These are phyloP conservation scores for Dothiorella sarmentorum DNA, from an alignment of 2,329 filamentous ascomycete species.

Conservation along the genomic window DNA sequence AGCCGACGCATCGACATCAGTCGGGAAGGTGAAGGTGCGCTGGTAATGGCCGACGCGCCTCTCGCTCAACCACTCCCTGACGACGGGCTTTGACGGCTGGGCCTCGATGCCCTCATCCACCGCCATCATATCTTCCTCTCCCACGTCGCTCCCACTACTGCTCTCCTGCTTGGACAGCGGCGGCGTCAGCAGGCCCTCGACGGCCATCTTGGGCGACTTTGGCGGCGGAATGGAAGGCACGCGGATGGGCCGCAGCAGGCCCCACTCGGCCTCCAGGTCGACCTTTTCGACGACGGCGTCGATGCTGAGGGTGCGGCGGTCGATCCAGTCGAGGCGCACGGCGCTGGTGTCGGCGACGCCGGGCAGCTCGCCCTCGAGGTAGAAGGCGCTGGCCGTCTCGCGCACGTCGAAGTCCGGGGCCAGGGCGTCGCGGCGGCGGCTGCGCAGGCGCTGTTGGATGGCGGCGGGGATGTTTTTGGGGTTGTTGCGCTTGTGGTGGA, in stretches of 20 bases:
- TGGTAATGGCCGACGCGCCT: constrained; percentile 18
- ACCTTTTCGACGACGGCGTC: constrained; percentile 16
- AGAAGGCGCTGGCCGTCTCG: constrained; percentile 14
- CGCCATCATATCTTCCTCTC: constrained; percentile 20
- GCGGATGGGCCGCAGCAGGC: constrained; percentile 15
- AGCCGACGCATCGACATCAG: constrained; percentile 16
- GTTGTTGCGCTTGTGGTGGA: constrained; percentile 6
- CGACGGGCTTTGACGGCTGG: constrained; percentile 14
- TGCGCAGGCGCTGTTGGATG: constrained; percentile 16
- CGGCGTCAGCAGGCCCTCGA: too few relatives aligned
- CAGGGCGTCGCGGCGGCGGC: constrained; percentile 19
- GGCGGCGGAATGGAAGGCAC: background rate
- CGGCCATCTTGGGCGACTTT: too few relatives aligned
- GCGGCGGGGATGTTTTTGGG: constrained; percentile 1
- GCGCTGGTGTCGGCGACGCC: constrained; percentile 2
- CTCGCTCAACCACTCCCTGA: constrained; percentile 20
- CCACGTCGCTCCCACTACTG: constrained; percentile 20
- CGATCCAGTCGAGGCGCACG: constrained; percentile 15
- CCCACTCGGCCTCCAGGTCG: constrained; percentile 17
- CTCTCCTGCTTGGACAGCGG: too few relatives aligned
- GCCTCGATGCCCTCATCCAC: constrained; percentile 22
- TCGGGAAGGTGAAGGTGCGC: constrained; percentile 20
- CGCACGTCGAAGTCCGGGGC: constrained; percentile 20
- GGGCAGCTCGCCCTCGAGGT: constrained; percentile 18
- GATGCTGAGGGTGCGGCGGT: constrained; percentile 14